A percentile compares a stretch with the other conserved stretches of the same genome.
These are phyloP conservation scores for Acer yangbiense DNA, from an alignment of 345 rosid species.

Conservation along the genomic window DNA sequence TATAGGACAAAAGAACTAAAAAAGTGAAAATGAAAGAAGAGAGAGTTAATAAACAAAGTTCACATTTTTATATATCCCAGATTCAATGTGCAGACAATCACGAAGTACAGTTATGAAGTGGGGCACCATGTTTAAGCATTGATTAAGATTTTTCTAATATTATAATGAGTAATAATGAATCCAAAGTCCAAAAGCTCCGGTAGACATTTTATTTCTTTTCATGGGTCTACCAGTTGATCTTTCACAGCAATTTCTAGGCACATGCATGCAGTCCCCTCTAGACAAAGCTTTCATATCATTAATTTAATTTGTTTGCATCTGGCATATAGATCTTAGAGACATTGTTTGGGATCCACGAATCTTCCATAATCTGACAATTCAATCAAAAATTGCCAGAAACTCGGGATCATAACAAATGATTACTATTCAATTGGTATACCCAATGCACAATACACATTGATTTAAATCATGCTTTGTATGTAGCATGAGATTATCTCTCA, in stretches of 20 bases:
- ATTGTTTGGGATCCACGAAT: slow-evolving; percentile 22
- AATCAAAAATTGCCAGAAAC: slow-evolving; percentile 7
- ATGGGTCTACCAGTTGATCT: slow-evolving; percentile 9
- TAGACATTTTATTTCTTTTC: neutral
- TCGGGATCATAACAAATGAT: slow-evolving; percentile 5
- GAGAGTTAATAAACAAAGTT: neutral
- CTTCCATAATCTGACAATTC: slow-evolving; percentile 25
- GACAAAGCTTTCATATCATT: slow-evolving; percentile 25
- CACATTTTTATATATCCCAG: neutral
- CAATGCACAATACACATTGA: neutral
- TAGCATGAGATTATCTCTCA: too few species aligned
- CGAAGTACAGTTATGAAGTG: slow-evolving; percentile 5
- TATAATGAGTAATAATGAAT: slow-evolving; percentile 20
- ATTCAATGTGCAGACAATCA: slow-evolving; percentile 10
- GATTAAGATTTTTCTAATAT: slow-evolving; percentile 7
- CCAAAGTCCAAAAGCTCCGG: neutral
- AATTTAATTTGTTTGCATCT: slow-evolving; percentile 28
- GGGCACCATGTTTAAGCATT: slow-evolving; percentile 12
- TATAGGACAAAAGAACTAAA: neutral
- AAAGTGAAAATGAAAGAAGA: neutral
- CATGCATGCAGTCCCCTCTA: slow-evolving; percentile 25
- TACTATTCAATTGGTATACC: neutral
- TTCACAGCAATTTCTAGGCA: slow-evolving; percentile 17
- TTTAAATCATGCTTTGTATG: neutral
- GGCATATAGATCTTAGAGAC: slow-evolving; percentile 8